These are phyloP conservation scores for Spergularia marina DNA, from an alignment of 148 eudicot species.

Conservation along the genomic window DNA sequence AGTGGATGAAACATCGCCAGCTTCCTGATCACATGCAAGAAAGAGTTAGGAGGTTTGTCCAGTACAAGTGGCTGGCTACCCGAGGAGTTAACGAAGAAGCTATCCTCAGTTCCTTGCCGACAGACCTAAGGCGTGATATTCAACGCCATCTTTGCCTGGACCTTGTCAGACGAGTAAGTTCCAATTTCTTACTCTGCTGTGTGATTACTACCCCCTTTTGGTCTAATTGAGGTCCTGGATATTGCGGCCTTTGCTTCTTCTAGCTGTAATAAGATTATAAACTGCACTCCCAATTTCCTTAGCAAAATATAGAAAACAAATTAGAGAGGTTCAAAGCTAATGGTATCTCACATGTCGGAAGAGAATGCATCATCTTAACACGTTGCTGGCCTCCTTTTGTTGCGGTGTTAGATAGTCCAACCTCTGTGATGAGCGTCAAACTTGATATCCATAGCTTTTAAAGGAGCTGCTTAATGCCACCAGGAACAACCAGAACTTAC, in stretches of 20 bases:
- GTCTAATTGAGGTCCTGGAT: too few species aligned
- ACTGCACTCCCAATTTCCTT: too few species aligned
- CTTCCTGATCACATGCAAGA: conserved; percentile 58
- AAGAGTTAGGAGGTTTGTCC: conserved; percentile 67
- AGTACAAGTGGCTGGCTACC: conserved; percentile 88
- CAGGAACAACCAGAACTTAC: conserved; percentile 4
- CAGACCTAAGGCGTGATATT: conserved; percentile 79
- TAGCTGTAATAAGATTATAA: too few species aligned
- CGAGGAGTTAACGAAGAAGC: conserved; percentile 82
- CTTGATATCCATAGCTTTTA: background rate
- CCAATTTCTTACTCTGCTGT: background rate
- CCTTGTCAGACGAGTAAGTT: conserved; percentile 80
- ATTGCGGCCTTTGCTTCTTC: too few species aligned
- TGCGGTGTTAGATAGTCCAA: background rate
- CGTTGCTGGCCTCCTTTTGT: background rate
- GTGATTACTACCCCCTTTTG: too few species aligned
- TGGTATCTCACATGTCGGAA: too few species aligned
- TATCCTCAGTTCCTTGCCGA: conserved; percentile 58
- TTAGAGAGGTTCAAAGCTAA: too few species aligned
- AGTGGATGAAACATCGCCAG: conserved; percentile 92
- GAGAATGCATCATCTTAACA: background rate
- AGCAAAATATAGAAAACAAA: too few species aligned
- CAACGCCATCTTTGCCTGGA: conserved; percentile 79
- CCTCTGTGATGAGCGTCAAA: background rate
- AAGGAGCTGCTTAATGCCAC: background rate